Conservation (phyloP, 257 asterid species). For the Haberlea rhodopensis region DNA sequence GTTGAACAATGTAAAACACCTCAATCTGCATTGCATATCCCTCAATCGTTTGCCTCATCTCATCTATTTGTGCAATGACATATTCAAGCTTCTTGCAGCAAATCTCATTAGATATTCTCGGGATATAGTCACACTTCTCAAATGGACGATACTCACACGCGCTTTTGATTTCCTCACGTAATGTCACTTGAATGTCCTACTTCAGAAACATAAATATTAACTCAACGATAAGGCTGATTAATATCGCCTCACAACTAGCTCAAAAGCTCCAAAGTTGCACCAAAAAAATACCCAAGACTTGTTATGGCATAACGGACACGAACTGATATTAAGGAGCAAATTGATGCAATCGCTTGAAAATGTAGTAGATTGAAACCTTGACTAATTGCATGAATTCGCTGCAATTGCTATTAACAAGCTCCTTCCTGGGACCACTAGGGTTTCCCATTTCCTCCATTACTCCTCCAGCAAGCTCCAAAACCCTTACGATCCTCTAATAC, state of each 20-base stretch:
- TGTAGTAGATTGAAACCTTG: slow-evolving; percentile 45
- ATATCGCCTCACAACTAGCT: too few relatives aligned
- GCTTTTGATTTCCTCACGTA: slow-evolving; percentile 90
- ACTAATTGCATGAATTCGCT: slow-evolving; percentile 78
- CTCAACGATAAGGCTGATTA: neutral
- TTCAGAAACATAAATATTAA: slow-evolving; percentile 9
- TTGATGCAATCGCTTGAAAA: neutral
- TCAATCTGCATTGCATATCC: slow-evolving; percentile 31
- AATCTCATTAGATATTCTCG: slow-evolving; percentile 77
- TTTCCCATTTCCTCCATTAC: slow-evolving; percentile 90
- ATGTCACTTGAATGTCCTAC: slow-evolving; percentile 82
- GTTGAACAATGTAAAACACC: neutral
- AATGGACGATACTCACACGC: slow-evolving; percentile 89
- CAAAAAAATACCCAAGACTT: too few relatives aligned
- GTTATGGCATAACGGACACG: too few relatives aligned
- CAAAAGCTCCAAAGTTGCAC: too few relatives aligned
- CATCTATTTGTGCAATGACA: slow-evolving; percentile 60
- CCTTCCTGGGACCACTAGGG: slow-evolving; percentile 89
- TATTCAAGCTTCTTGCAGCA: slow-evolving; percentile 85
- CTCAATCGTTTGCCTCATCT: slow-evolving; percentile 63
- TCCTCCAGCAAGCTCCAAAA: slow-evolving; percentile 78
- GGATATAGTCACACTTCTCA: slow-evolving; percentile 88
- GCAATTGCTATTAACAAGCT: slow-evolving; percentile 67
- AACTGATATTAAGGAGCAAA: neutral
- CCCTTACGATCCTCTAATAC: slow-evolving; percentile 82